phyloP scores from a whole-genome alignment of 257 asterid species.

The Nicotiana undulata region DNA sequence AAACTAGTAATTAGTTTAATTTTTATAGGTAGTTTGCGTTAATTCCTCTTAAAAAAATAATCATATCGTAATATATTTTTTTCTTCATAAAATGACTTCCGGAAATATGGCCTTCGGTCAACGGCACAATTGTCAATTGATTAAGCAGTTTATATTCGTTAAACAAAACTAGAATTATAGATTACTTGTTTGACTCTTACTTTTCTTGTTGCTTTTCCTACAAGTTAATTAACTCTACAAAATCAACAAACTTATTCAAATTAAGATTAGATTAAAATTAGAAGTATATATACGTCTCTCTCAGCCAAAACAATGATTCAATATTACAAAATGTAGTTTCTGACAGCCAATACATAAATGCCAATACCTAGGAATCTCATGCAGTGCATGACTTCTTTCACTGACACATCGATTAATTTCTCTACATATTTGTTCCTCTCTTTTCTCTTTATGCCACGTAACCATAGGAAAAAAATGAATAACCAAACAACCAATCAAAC shows the following conservation, averaged over 20 bases:
- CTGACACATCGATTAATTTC: not conserved
- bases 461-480: not conserved
- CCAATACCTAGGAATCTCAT: constrained; percentile 3
- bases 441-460: not conserved
- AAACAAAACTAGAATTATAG: not conserved
- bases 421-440: not conserved
- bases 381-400: constrained; percentile 8
- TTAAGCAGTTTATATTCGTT: not conserved
- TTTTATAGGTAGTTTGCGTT: too few species aligned
- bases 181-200: not conserved
- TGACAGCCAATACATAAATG: not conserved
- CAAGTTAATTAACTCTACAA: not conserved
- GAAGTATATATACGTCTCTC: not conserved
- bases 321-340: not conserved
- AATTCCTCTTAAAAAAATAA: too few species aligned
- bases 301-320: not conserved
- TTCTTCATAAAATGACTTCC: not conserved
- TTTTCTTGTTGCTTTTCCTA: not conserved
- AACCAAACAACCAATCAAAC: not conserved
- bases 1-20: too few species aligned
- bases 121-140: not conserved
- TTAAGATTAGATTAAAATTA: too few species aligned
- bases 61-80: not conserved
- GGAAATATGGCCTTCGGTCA: not conserved
- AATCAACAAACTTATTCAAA: not conserved